phyloP scores from a whole-genome alignment of 1,284 basidiomycete genomes.

The Leccinum griseonigrum region DNA sequence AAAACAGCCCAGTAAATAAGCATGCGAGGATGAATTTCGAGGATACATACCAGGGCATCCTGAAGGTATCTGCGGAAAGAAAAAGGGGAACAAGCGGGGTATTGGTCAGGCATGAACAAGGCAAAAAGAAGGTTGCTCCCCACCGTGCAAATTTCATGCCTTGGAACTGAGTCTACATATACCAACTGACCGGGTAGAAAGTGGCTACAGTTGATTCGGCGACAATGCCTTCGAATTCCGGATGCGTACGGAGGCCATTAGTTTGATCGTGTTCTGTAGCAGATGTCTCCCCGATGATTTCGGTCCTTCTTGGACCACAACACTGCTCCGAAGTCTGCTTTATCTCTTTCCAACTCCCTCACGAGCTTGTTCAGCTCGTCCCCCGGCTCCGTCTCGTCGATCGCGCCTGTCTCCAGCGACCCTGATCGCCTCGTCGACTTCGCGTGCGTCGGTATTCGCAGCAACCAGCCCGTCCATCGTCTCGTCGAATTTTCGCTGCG shows the following conservation, averaged over 20 bases:
- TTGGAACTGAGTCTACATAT: no score
- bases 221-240: no score
- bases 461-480: constrained; percentile 87
- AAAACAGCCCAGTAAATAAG: background rate
- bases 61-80: constrained; percentile 53
- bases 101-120: constrained; percentile 6
- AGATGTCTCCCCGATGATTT: no score
- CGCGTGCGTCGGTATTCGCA: constrained; percentile 76
- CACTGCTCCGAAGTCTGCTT: constrained; percentile 20
- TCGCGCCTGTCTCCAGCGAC: constrained; percentile 57
- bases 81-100: background rate
- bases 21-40: background rate
- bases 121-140: background rate
- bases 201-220: no score
- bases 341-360: constrained; percentile 45
- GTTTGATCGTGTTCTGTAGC: no score
- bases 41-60: constrained; percentile 58
- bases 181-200: no score
- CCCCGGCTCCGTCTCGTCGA: constrained; percentile 65
- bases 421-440: constrained; percentile 78
- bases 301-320: constrained; percentile 4
- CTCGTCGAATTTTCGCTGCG: constrained; percentile 76
- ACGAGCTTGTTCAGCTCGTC: constrained; percentile 55
- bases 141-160: no score
- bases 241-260: no score